A percentile compares a stretch with the other conserved stretches of the same genome.
These are phyloP conservation scores for Fereydounia khargensis DNA, from an alignment of 1,284 basidiomycete species.

Conservation along the genomic window DNA sequence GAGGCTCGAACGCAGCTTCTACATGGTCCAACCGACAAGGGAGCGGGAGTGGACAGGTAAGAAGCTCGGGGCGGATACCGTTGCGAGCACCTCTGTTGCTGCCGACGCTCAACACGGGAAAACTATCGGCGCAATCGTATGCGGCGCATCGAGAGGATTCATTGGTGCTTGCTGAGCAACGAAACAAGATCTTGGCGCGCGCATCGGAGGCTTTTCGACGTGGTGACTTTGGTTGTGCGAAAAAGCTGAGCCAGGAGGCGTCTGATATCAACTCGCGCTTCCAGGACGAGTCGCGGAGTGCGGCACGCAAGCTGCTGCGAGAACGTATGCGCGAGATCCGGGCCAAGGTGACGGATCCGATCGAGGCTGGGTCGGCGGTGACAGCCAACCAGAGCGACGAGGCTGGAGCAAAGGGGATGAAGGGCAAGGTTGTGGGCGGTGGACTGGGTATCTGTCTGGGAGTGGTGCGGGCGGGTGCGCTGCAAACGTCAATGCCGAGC, in stretches of 20 bases:
- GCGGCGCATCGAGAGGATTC: conserved; percentile 81
- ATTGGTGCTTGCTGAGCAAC: conserved; percentile 82
- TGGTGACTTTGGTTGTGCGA: conserved; percentile 90
- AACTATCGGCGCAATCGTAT: conserved; percentile 73
- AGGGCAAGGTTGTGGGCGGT: conserved; percentile 76
- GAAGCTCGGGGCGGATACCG: conserved; percentile 59
- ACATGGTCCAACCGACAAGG: conserved; percentile 3
- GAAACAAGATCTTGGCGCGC: conserved; percentile 89
- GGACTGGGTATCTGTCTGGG: conserved; percentile 63
- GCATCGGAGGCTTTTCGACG: conserved; percentile 92
- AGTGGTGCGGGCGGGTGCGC: conserved; percentile 23
- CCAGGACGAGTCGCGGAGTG: conserved; percentile 78
- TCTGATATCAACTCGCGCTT: conserved; percentile 88
- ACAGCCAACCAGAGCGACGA: conserved; percentile 67
- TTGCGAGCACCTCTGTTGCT: conserved; percentile 78
- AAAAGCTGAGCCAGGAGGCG: conserved; percentile 86
- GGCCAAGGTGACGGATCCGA: conserved; percentile 65
- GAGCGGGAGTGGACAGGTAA: background rate
- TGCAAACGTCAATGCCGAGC: conserved; percentile 20
- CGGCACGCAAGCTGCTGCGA: conserved; percentile 75
- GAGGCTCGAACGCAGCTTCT: conserved; percentile 15
- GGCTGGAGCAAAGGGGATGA: conserved; percentile 70
- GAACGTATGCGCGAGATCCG: conserved; percentile 70
- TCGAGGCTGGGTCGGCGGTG: conserved; percentile 58
- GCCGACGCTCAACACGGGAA: conserved; percentile 70